phyloP scores from a whole-genome alignment of 768 basidiomycete species.

The Naganishia vishniacii region DNA sequence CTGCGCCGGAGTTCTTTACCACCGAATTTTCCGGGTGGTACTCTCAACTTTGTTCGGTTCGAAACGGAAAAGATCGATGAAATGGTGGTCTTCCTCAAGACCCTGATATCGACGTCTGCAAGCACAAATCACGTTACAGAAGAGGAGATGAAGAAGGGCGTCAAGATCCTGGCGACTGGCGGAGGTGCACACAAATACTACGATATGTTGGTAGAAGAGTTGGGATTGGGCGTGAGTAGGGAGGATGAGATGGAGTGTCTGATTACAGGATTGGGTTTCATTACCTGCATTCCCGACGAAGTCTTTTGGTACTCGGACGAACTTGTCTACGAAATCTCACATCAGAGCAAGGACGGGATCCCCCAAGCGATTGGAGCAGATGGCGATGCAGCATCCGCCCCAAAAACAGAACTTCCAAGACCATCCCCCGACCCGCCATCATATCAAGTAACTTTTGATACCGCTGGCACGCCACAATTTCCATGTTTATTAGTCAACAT shows the following conservation, averaged over 20 bases:
- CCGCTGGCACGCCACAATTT: slow-evolving; percentile 74
- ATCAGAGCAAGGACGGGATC: slow-evolving; percentile 31
- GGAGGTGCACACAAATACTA: slow-evolving; percentile 95
- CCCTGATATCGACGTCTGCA: slow-evolving; percentile 80
- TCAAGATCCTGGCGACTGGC: slow-evolving; percentile 97
- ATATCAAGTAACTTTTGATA: slow-evolving; percentile 82
- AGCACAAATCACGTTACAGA: slow-evolving; percentile 76
- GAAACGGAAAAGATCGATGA: slow-evolving; percentile 81
- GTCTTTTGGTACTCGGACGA: slow-evolving; percentile 99
- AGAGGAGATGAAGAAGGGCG: slow-evolving; percentile 81
- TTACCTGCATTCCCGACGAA: slow-evolving; percentile 91
- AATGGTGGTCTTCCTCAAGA: slow-evolving; percentile 79
- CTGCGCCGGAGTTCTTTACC: slow-evolving; percentile 66
- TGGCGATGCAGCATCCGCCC: slow-evolving; percentile 37
- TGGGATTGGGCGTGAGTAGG: slow-evolving; percentile 75
- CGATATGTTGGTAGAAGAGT: slow-evolving; percentile 65
- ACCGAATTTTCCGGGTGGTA: slow-evolving; percentile 86
- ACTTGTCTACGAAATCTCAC: slow-evolving; percentile 65
- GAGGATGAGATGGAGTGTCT: slow-evolving; percentile 99
- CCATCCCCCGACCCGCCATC: slow-evolving; percentile 86
- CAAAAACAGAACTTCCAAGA: slow-evolving; percentile 58
- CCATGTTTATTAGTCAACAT: slow-evolving; percentile 97
- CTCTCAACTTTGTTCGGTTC: slow-evolving; percentile 95
- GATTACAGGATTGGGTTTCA: slow-evolving; percentile 92
- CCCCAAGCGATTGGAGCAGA: slow-evolving; percentile 6